A percentile compares a stretch with the other conserved stretches of the same genome.
phyloP scores from a whole-genome alignment of 2,329 filamentous ascomycete genomes.

The Bipolaris gigantea region DNA sequence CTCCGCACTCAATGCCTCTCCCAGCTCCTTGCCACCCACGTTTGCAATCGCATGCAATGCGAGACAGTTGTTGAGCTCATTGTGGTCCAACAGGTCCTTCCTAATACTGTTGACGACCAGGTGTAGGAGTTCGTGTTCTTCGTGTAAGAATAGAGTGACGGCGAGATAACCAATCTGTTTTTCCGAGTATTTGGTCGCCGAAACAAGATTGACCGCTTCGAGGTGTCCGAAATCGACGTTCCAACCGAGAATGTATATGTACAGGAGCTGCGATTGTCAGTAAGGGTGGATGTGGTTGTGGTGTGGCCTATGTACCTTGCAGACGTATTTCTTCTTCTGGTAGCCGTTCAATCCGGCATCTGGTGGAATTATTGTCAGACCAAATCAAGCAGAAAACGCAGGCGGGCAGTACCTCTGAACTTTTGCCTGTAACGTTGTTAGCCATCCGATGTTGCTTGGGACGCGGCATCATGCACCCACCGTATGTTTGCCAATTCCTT shows the following conservation, averaged over 20 bases:
- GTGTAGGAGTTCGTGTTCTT: constrained; percentile 93
- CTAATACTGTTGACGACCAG: constrained; percentile 98
- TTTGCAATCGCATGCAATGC: constrained; percentile 97
- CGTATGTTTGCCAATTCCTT: constrained; percentile 98
- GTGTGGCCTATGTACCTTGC: constrained; percentile 65
- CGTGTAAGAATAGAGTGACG: constrained; percentile 95
- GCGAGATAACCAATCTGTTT: constrained; percentile 99
- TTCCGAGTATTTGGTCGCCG: constrained; percentile 94
- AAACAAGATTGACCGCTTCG: constrained; percentile 97
- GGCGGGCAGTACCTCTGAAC: constrained; percentile 70
- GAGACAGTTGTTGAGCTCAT: constrained; percentile 96
- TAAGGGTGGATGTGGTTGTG: background rate
- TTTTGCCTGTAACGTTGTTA: constrained; percentile 67
- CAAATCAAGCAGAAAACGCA: constrained; percentile 2
- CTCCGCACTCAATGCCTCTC: constrained; percentile 86
- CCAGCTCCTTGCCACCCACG: constrained; percentile 95
- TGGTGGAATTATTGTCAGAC: constrained; percentile 35
- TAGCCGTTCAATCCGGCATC: constrained; percentile 92
- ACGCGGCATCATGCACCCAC: constrained; percentile 47
- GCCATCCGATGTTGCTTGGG: constrained; percentile 15
- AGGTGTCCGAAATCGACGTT: constrained; percentile 99
- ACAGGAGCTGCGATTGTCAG: constrained; percentile 65
- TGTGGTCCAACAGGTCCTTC: constrained; percentile 91
- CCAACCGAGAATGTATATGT: constrained; percentile 99
- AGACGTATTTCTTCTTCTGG: constrained; percentile 99